Percentiles rank a stretch among this genome's conserved stretches.
These are phyloP conservation scores for Cucurbita ficifolia DNA, from an alignment of 306 rosid genomes.

Conservation along the genomic window DNA sequence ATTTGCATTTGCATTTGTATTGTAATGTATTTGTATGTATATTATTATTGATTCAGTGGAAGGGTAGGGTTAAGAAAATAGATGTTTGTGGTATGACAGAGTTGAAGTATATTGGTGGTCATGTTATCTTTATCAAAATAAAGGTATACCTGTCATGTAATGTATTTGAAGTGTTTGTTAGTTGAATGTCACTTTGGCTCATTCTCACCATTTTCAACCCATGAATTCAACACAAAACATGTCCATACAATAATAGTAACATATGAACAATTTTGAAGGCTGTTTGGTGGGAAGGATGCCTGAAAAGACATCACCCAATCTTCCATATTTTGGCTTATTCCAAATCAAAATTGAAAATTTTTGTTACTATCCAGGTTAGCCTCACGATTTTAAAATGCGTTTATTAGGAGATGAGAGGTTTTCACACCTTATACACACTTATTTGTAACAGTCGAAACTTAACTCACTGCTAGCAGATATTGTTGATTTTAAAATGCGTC, in stretches of 20 bases:
- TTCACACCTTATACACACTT: too few species aligned
- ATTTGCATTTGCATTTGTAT: not conserved
- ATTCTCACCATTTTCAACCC: not conserved
- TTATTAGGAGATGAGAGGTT: too few species aligned
- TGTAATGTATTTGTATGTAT: not conserved
- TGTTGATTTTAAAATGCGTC: too few species aligned
- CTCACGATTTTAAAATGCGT: too few species aligned
- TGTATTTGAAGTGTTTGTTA: not conserved
- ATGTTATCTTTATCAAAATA: not conserved
- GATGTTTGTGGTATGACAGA: not conserved
- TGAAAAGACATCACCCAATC: not conserved
- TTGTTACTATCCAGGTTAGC: too few species aligned
- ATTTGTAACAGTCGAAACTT: too few species aligned
- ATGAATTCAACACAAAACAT: not conserved
- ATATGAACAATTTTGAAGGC: not conserved
- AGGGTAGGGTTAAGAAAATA: not conserved
- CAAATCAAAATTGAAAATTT: too few species aligned
- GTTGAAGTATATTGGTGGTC: not conserved
- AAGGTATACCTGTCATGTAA: not conserved
- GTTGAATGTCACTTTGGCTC: not conserved
- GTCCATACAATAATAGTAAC: not conserved
- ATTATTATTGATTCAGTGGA: slow-evolving; percentile 1
- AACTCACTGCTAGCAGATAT: too few species aligned
- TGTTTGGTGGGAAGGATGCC: not conserved
- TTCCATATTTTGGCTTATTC: not conserved